phyloP scores from a whole-genome alignment of 495 filamentous ascomycete genomes.

The Cercophora samala region DNA sequence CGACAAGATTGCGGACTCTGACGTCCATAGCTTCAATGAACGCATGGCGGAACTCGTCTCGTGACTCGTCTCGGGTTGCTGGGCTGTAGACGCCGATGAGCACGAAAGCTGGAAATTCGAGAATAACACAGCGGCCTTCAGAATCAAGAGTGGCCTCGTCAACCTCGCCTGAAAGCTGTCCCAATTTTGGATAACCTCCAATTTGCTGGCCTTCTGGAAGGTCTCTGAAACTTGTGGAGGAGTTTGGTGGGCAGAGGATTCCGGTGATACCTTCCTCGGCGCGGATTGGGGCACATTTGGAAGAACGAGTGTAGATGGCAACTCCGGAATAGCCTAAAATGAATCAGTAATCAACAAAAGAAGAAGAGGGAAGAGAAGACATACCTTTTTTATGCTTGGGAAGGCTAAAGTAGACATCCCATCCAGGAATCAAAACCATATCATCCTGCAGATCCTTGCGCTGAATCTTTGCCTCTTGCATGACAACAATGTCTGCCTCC shows the following conservation, averaged over 20 bases:
- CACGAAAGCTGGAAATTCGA: constrained; percentile 95
- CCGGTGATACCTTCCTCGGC: constrained; percentile 94
- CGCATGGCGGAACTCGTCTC: constrained; percentile 75
- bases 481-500: constrained; percentile 88
- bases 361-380: neutral
- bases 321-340: constrained; percentile 89
- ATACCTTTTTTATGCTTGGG: constrained; percentile 89
- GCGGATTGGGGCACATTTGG: constrained; percentile 79
- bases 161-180: constrained; percentile 60
- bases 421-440: constrained; percentile 92
- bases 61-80: constrained; percentile 78
- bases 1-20: constrained; percentile 78
- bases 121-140: constrained; percentile 86
- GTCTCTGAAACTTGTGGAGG: constrained; percentile 68
- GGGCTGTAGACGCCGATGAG: constrained; percentile 88
- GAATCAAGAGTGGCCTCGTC: constrained; percentile 77
- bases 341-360: constrained; percentile 7
- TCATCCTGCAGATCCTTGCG: constrained; percentile 89
- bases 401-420: constrained; percentile 95
- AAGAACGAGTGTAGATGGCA: constrained; percentile 89
- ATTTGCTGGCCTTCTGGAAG: constrained; percentile 77
- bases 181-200: constrained; percentile 77
- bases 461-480: constrained; percentile 97
- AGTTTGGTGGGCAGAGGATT: constrained; percentile 71
- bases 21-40: constrained; percentile 78